Evolutionary conservation across 306 rosid species (phyloP).

Genomic region (Vachellia pachyceras): DNA sequence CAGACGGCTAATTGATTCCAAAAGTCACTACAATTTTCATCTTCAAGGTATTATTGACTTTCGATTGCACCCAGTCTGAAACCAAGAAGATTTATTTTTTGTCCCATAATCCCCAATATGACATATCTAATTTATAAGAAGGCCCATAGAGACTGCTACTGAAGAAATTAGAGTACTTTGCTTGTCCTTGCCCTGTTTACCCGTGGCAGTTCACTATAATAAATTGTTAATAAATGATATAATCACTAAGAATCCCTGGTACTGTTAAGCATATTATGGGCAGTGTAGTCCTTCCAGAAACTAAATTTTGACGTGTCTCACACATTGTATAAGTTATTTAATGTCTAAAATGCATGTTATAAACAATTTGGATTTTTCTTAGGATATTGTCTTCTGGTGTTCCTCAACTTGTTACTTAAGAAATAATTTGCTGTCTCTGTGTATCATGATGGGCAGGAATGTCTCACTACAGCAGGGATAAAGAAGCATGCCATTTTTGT

Average conservation of each 20-base stretch:
- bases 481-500: background rate
- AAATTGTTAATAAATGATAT: background rate
- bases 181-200: background rate
- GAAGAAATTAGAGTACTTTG: background rate
- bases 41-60: background rate
- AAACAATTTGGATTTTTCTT: background rate
- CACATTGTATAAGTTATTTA: background rate
- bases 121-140: background rate
- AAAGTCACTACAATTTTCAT: background rate
- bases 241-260: background rate
- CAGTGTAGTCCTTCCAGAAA: background rate
- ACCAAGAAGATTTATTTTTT: background rate
- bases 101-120: background rate
- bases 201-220: slow-evolving; percentile 5
- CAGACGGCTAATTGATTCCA: slow-evolving; percentile 20
- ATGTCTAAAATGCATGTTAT: background rate
- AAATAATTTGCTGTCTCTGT: background rate
- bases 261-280: background rate
- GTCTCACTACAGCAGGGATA: background rate
- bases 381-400: background rate
- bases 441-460: background rate
- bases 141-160: background rate
- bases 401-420: background rate
- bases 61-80: background rate
- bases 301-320: background rate